Evolutionary conservation across 2,329 filamentous ascomycete genomes (phyloP).

Genomic region (Trichoderma sp.): DNA sequence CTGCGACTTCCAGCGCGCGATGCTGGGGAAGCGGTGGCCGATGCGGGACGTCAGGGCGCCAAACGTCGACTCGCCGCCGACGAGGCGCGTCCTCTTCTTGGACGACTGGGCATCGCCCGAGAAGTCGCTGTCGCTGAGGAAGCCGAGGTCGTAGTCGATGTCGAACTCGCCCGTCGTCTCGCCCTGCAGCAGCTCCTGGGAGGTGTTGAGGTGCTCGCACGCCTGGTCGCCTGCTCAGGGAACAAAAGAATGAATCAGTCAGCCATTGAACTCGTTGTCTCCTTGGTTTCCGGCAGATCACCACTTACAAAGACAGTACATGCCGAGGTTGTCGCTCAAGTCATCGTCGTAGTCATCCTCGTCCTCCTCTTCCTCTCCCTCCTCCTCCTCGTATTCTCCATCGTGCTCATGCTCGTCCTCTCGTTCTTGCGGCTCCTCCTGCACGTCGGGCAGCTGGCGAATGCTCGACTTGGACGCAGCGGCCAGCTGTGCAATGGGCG

Average conservation of each 20-base stretch:
- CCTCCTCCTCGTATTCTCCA: constrained; percentile 50
- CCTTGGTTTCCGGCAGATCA: background rate
- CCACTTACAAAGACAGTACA: constrained; percentile 76
- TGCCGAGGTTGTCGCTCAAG: constrained; percentile 43
- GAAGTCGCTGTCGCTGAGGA: constrained; percentile 66
- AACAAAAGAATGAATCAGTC: constrained; percentile 24
- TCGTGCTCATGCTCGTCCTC: constrained; percentile 60
- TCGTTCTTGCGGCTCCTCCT: constrained; percentile 77
- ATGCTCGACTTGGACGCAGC: constrained; percentile 58
- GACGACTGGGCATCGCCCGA: constrained; percentile 46
- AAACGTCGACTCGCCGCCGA: constrained; percentile 59
- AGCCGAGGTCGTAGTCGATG: constrained; percentile 67
- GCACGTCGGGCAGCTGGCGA: constrained; percentile 74
- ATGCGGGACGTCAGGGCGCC: constrained; percentile 66
- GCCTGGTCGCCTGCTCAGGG: constrained; percentile 58
- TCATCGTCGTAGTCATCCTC: constrained; percentile 57
- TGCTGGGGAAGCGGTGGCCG: constrained; percentile 60
- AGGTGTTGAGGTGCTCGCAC: constrained; percentile 58
- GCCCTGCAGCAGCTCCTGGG: constrained; percentile 44
- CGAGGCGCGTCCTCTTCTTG: constrained; percentile 56
- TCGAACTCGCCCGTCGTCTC: constrained; percentile 49
- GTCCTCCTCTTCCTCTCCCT: constrained; percentile 55
- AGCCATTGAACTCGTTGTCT: constrained; percentile 10
- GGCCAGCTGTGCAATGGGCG: constrained; percentile 46
- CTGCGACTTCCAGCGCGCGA: constrained; percentile 54